Evolutionary conservation across 164 flowering plant genomes (phyloP), one percentile per base, ranked within the genome.

Genomic region (grape (Vitis vinifera)): DNA sequence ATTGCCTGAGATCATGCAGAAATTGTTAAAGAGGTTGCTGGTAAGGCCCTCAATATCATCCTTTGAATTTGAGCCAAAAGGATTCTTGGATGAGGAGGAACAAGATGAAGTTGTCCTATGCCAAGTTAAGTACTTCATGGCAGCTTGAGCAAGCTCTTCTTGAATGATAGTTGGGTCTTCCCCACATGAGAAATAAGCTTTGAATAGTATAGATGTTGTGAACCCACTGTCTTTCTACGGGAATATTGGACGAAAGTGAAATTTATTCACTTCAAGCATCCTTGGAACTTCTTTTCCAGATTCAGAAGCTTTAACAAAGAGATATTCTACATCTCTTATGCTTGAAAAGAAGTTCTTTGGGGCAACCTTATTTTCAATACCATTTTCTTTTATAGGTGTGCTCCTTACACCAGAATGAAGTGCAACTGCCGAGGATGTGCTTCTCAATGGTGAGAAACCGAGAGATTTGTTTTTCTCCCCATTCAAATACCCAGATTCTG

Each of bases 211-310:
- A 29, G 90, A 81, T 60, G 86, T 63, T 63, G 65, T 73, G 57
- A 89, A 76, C 16, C 72, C 83, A 71, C 99, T 83, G 80, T 85
- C 87, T 78, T 78, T 84, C 48, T 81, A 86, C 10, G 91, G 85
- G 48, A 83, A 55, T 53, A 87, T 79, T 55, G 97, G 98, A 65
- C 89, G 97, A 55, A 86, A 89, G 72, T 85, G 89, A 77, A 93
- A 70, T 65, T 91, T 90, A 77, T 88, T 91, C 51, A 97, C 98
- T 79, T 95, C 99, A 62, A 95, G 94, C 99, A 95, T 93, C 78
- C 91, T 82, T 10, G 96, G 97, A 67, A 95, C 91, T 79, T 93
- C 97, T 83, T 80, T 86, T 62, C 99, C 97, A 50, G 90, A 86
- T 27, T 91, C 99, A 53, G 98, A 89, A 67, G 97, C 99, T 77